phyloP scores from a whole-genome alignment of 2,329 filamentous ascomycete species.

The Fusarium incarnatum region DNA sequence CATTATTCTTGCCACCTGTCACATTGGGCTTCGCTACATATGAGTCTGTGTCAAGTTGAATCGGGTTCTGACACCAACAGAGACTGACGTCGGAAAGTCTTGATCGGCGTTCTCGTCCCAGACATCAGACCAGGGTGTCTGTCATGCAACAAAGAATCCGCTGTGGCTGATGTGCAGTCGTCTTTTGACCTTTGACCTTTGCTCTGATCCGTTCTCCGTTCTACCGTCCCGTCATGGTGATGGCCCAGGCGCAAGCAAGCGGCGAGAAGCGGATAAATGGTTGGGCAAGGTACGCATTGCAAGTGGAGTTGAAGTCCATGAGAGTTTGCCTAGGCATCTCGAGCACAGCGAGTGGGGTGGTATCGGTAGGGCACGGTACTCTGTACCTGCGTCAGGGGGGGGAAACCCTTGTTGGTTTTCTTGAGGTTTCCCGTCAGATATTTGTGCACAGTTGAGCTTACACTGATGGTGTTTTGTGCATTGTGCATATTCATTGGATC shows the following conservation, averaged over 20 bases:
- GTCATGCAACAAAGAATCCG: constrained; percentile 43
- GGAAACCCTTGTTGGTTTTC: constrained; percentile 13
- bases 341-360: constrained; percentile 25
- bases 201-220: background rate
- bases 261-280: constrained; percentile 40
- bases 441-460: constrained; percentile 23
- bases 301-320: constrained; percentile 33
- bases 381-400: constrained; percentile 37
- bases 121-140: constrained; percentile 40
- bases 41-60: constrained; percentile 20
- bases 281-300: constrained; percentile 15
- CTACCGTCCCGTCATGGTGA: background rate
- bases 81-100: constrained; percentile 3
- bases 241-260: constrained; percentile 46
- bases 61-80: constrained; percentile 2
- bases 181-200: constrained; percentile 1
- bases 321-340: constrained; percentile 32
- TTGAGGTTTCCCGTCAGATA: background rate
- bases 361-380: constrained; percentile 33
- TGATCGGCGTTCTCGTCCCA: constrained; percentile 37
- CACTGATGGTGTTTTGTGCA: constrained; percentile 14
- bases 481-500: constrained; percentile 18
- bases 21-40: constrained; percentile 28
- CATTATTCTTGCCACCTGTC: constrained; percentile 22
- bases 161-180: constrained; percentile 36